Evolutionary conservation across 441 rosid species (phyloP), one percentile per base, ranked within the genome.

Genomic region (Populus hybrid): DNA sequence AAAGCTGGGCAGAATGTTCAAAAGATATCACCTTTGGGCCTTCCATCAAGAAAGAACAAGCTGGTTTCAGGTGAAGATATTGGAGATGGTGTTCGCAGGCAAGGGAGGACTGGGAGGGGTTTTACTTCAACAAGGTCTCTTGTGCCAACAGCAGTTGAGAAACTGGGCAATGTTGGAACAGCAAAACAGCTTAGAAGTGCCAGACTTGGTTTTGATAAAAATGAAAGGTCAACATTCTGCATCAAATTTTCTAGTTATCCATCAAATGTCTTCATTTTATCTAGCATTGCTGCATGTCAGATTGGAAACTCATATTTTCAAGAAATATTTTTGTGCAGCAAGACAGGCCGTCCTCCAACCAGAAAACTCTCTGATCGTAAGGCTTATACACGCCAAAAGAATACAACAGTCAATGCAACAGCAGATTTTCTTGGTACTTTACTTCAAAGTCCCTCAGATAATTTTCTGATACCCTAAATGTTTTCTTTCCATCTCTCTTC

Each of bases 321-420:
- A 83, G 74, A 82, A 72, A 83, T 63, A 61, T 72, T 89, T 81
- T 81, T 57, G 64, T 72, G 78, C 97, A 94, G 98, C 87, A 93
- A 90, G 86, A 81, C 87, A 32, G 97, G 99, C 74, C 95, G 95
- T 76, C 99, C 97, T 69, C 91, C 97, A 72, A 85, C 96, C 71
- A 91, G 99, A 89, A 94, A 97, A 87, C 95, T 93, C 78, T 92
- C 99, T 81, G 99, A 88, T 78, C 94, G 99, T 67, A 97, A 92
- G 84, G 94, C 97, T 78, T 93, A 93, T 83, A 82, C 84, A 70
- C 94, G 95, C 70, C 97, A 93, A 84, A 94, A 91, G 82, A 93
- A 86, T 85, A 76, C 94, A 73, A 78, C 84, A 28, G 75, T 90
- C 73, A 90, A 86, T 80, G 81, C 90, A 65, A 78, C 91, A 69